Percentiles rank a stretch among this genome's conserved stretches.
These are phyloP conservation scores for Gloeophyllum trabeum DNA, from an alignment of 768 basidiomycete genomes.

Conservation along the genomic window DNA sequence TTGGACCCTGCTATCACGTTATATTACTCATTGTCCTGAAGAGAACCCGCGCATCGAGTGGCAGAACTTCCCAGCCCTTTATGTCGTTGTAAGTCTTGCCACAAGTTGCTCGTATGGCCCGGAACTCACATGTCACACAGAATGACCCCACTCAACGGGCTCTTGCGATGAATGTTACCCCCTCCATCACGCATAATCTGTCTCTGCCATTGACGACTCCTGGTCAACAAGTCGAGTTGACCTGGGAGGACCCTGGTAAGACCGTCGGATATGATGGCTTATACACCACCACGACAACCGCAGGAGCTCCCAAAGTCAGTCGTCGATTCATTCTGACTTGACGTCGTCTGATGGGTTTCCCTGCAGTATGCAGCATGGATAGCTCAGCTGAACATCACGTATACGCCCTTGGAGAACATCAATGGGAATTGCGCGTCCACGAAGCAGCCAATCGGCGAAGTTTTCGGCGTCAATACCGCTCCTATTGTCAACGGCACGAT, in stretches of 20 bases:
- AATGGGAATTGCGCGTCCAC: slow-evolving; percentile 33
- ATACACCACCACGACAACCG: slow-evolving; percentile 38
- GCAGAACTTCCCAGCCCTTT: slow-evolving; percentile 47
- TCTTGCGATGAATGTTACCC: slow-evolving; percentile 25
- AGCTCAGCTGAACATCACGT: slow-evolving; percentile 50
- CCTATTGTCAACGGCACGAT: slow-evolving; percentile 42
- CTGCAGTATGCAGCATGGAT: slow-evolving; percentile 43
- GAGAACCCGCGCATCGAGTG: slow-evolving; percentile 38
- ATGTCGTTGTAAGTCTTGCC: slow-evolving; percentile 27
- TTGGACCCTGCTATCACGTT: slow-evolving; percentile 48
- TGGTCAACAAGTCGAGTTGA: slow-evolving; percentile 32
- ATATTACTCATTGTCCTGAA: slow-evolving; percentile 38
- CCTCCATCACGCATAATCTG: slow-evolving; percentile 45
- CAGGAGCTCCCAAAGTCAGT: slow-evolving; percentile 28
- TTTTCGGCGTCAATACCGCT: slow-evolving; percentile 28
- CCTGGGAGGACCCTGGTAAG: slow-evolving; percentile 48
- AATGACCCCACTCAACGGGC: slow-evolving; percentile 18
- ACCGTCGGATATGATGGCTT: slow-evolving; percentile 34
- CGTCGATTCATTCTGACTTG: neutral
- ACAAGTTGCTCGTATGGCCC: neutral
- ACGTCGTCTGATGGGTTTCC: neutral
- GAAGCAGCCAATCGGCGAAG: slow-evolving; percentile 33
- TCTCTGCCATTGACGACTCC: slow-evolving; percentile 32
- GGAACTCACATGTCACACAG: slow-evolving; percentile 8
- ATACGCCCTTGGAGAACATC: slow-evolving; percentile 33